Percentiles rank a stretch among this genome's conserved stretches.
phyloP scores from a whole-genome alignment of 345 rosid genomes.

The Schrenkiella parvula region DNA sequence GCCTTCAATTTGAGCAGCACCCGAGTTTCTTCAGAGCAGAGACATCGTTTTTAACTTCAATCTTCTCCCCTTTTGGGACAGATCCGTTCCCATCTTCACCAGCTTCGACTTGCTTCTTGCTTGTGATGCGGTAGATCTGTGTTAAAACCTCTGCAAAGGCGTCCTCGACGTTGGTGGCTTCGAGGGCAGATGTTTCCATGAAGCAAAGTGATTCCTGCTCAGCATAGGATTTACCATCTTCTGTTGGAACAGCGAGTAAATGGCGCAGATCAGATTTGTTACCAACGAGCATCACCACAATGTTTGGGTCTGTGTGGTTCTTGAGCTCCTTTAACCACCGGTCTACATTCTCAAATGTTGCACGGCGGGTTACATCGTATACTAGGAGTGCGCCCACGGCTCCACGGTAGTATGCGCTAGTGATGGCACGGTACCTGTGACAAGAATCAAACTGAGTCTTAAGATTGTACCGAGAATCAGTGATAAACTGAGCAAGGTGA shows the following conservation, averaged over 20 bases:
- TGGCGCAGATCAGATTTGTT: conserved; percentile 72
- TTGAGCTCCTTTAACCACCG: conserved; percentile 65
- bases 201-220: conserved; percentile 57
- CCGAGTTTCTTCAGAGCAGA: conserved; percentile 62
- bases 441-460: neutral
- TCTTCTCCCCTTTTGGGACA: conserved; percentile 53
- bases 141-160: conserved; percentile 65
- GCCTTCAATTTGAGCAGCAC: conserved; percentile 51
- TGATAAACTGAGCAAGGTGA: neutral
- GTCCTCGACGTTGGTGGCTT: conserved; percentile 56
- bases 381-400: conserved; percentile 70
- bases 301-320: conserved; percentile 66
- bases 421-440: conserved; percentile 63
- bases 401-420: conserved; percentile 74
- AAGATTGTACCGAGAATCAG: neutral
- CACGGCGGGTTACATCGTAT: conserved; percentile 62
- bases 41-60: conserved; percentile 55
- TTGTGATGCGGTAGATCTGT: conserved; percentile 50
- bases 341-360: conserved; percentile 64
- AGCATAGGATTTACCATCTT: conserved; percentile 58
- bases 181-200: conserved; percentile 73
- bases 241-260: conserved; percentile 56
- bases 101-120: conserved; percentile 57
- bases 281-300: conserved; percentile 68
- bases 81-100: conserved; percentile 39